Evolutionary conservation across 352 stramenopile genomes (phyloP), one percentile per base, ranked within the genome.

Genomic region (Globisporangium polare): DNA sequence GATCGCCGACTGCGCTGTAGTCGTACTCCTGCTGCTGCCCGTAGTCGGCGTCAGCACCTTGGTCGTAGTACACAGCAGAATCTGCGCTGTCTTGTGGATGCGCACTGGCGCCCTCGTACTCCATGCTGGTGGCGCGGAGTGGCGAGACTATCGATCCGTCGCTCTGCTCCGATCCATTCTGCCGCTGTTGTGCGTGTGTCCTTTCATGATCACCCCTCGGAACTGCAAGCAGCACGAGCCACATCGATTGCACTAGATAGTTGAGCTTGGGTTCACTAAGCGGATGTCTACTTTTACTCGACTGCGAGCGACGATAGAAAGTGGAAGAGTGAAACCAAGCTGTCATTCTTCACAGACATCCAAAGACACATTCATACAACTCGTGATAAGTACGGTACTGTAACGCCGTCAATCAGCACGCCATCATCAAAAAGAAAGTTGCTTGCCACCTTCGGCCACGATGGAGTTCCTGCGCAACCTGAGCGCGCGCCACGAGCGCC

Each of bases 381-480:
- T 10, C 0, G n/a, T 20, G 17, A 46, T 3, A 46, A 20, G 15
- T 45, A 45, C 41, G 3, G 18, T 46, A 46, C 41, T 8, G 5
- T 9, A 22, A 46, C 18, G 12, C 33, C 33, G 4, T 39, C 33
- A 39, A 39, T 39, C 33, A 46, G 29, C 29, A 33, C 29, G 37
- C 37, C 18, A 20, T 12, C 13, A 4, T 5, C 4, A 46, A 12
- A 51, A 29, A 51, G 22, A 51, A 53, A 53, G 26, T n/a, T n/a
- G 8, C 42, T 27, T n/a, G n/a, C 8, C 2, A 18, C 9, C 24
- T 49, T 26, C 24, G 10, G 42, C 13, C 9, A 62, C 18, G 63
- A 94, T 97, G 78, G 84, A 89, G 54, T 88, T 90, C 51, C 71
- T 96, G 26, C 81, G 87, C 52, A 67, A 75, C 39, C 60, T 97